Conservation (phyloP, 768 basidiomycete genomes). For the Xerocomellus intermedius region DNA sequence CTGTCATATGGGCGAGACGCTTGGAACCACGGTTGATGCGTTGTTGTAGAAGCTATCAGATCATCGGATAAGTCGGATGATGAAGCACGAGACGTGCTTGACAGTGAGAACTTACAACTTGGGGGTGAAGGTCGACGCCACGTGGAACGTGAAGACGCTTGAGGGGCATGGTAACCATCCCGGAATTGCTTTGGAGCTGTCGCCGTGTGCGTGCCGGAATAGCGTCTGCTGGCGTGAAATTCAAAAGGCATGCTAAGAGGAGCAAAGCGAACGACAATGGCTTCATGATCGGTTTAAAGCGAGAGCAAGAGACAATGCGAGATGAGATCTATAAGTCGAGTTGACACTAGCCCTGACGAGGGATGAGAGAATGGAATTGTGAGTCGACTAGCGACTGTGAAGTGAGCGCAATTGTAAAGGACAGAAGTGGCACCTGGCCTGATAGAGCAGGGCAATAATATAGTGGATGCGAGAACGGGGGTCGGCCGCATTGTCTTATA, state of each 20-base stretch:
- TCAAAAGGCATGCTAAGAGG: slow-evolving; percentile 52
- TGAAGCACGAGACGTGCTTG: not conserved
- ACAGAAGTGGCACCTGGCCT: slow-evolving; percentile 23
- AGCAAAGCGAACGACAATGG: slow-evolving; percentile 46
- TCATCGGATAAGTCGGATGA: not conserved
- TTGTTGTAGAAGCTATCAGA: slow-evolving; percentile 59
- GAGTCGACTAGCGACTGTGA: slow-evolving; percentile 19
- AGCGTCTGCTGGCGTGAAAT: slow-evolving; percentile 36
- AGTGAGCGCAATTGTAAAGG: slow-evolving; percentile 6
- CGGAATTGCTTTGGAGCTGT: slow-evolving; percentile 15
- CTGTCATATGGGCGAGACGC: slow-evolving; percentile 69
- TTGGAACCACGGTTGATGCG: slow-evolving; percentile 62
- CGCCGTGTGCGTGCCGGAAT: slow-evolving; percentile 19
- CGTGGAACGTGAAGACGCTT: slow-evolving; percentile 34
- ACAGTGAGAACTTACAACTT: slow-evolving; percentile 37
- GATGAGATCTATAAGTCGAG: slow-evolving; percentile 8
- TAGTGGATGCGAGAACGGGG: not conserved
- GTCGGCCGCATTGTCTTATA: slow-evolving; percentile 5
- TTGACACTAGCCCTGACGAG: slow-evolving; percentile 2
- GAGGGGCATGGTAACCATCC: slow-evolving; percentile 43
- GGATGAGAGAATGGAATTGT: not conserved
- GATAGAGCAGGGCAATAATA: not conserved
- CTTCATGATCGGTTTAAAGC: slow-evolving; percentile 44
- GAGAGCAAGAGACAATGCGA: not conserved
- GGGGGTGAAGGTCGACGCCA: slow-evolving; percentile 38